phyloP scores from a whole-genome alignment of 2,329 filamentous ascomycete genomes.

The Stagonosporopsis tanaceti region DNA sequence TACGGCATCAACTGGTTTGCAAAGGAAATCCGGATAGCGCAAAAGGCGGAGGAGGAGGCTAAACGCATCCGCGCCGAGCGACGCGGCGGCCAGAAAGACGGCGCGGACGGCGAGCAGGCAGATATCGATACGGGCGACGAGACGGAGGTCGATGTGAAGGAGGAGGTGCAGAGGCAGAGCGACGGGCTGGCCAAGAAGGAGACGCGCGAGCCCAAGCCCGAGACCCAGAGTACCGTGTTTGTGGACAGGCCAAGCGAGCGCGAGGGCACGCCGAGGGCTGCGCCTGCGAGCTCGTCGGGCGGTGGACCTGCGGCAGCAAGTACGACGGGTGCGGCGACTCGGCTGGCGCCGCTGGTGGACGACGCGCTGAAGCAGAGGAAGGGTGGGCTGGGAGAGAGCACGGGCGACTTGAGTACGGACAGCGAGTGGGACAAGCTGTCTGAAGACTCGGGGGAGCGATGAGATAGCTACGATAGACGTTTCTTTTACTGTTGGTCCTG shows the following conservation, averaged over 20 bases:
- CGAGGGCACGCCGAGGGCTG: conserved; percentile 31
- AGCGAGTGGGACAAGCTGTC: conserved; percentile 98
- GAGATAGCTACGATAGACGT: conserved; percentile 23
- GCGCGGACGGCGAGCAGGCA: conserved; percentile 41
- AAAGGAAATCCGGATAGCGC: conserved; percentile 63
- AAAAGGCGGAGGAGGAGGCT: conserved; percentile 59
- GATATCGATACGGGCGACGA: conserved; percentile 55
- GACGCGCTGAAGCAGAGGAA: conserved; percentile 56
- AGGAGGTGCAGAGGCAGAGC: conserved; percentile 33
- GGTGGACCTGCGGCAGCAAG: conserved; percentile 24
- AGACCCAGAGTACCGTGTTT: conserved; percentile 45
- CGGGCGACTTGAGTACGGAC: conserved; percentile 76
- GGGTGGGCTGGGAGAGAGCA: conserved; percentile 56
- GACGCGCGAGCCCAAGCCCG: conserved; percentile 12
- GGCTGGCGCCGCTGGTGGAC: conserved; percentile 40
- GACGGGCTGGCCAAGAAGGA: conserved; percentile 28
- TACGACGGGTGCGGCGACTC: conserved; percentile 42
- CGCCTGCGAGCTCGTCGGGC: conserved; percentile 21
- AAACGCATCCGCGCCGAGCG: conserved; percentile 53
- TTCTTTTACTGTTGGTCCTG: conserved; percentile 11
- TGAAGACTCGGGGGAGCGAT: conserved; percentile 52
- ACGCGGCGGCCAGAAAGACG: conserved; percentile 55
- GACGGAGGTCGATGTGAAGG: conserved; percentile 54
- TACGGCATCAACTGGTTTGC: conserved; percentile 98
- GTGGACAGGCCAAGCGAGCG: conserved; percentile 39